These are phyloP conservation scores for Lolium perenne DNA, from an alignment of 176 grass and related monocot genomes.

Conservation along the genomic window DNA sequence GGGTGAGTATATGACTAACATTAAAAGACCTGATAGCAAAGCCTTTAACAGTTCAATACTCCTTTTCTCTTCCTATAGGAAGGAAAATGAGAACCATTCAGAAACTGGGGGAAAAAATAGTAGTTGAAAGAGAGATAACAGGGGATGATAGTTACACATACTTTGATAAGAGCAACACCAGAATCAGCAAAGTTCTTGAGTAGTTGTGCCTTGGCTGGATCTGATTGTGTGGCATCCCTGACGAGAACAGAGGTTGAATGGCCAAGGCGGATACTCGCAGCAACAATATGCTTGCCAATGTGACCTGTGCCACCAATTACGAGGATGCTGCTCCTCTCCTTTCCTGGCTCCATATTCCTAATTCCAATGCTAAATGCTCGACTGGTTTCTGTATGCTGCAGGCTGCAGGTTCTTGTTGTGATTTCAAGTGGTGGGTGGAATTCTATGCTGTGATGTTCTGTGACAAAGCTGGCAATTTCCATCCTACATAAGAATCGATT, in stretches of 20 bases:
- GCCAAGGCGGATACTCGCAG: slow-evolving; percentile 35
- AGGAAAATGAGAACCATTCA: background rate
- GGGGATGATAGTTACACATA: background rate
- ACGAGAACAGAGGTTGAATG: slow-evolving; percentile 53
- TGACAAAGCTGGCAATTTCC: background rate
- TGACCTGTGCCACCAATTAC: slow-evolving; percentile 59
- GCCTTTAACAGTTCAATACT: background rate
- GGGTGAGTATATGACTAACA: background rate
- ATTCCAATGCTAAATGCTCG: background rate
- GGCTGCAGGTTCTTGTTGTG: background rate
- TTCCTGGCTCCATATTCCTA: background rate
- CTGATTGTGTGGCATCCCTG: slow-evolving; percentile 40
- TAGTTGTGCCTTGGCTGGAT: slow-evolving; percentile 45
- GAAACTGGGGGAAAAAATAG: background rate
- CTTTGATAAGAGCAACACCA: background rate
- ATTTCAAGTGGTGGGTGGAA: background rate
- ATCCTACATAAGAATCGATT: background rate
- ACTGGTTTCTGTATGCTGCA: slow-evolving; percentile 7
- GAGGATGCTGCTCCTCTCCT: slow-evolving; percentile 49
- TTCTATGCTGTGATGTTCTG: background rate
- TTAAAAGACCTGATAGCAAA: background rate
- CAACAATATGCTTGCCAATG: slow-evolving; percentile 54
- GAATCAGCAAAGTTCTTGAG: background rate
- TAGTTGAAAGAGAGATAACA: background rate
- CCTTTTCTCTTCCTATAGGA: background rate